Base-by-base conservation (phyloP, 1,139 yeast species). In the Hemisphaericaspora lyxosophila region DNA sequence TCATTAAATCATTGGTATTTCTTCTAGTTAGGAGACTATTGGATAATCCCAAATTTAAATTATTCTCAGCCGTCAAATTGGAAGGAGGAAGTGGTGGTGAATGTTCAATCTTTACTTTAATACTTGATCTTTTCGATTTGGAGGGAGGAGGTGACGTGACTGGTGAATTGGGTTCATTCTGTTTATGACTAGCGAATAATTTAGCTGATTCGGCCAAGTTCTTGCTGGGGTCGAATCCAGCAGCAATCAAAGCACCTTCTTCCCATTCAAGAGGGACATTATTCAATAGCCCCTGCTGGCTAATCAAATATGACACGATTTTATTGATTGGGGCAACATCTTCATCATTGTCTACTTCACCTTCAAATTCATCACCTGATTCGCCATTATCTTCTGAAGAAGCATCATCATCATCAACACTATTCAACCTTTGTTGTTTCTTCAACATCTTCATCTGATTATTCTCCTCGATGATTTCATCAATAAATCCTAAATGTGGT, bases 201-300 rank as follows among this genome's bases (percentile, higher is more conserved):
- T 50, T 52, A 9, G 64, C 50, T 12, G 64, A 62, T 9, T 42
- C 34, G 13, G 54, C 53, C 19, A 63, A 41, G 30, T 63, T 59
- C 11, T 48, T 43, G 7, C 47, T 44, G 18, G 51, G 45, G 34
- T 45, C 43, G 36, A 57, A 55, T 35, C 56, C 62, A 6, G 74
- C 73, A 17, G 75, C 74, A 16, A 69, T 63, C 12, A 56, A 43
- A 2, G 73, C 72, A 2, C 74, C 75, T 38, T 54, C 55, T 40
- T 70, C 76, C 76, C 76, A 71, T 39, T 68, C 75, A 34, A 69
- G 52, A 0, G 76, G 75, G 19, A 64, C 49, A 38, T 64, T 62
- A 30, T 57, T 54, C 34, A 71, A 56, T 34, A 70, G 49, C 8
- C 66, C 67, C 44, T 66, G 55, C 22, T 69, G 56, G 30, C 59